Evolutionary conservation across 2,329 filamentous ascomycete species (phyloP), one percentile per base, ranked within the genome.

Genomic region (Phoma herbarum): DNA sequence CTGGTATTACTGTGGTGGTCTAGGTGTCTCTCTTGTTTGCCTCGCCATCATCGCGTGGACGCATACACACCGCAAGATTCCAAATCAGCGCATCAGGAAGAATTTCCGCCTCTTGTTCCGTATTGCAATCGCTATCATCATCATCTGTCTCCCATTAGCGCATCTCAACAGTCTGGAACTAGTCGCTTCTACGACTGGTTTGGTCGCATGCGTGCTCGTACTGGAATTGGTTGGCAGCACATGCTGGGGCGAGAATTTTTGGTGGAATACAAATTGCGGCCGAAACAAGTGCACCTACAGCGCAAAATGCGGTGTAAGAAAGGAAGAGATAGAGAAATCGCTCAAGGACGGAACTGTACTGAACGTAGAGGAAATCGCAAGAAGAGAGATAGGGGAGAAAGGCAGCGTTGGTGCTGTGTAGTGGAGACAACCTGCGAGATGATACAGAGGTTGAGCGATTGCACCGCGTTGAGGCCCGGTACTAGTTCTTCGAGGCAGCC

Each of bases 1-100:
- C 14, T 87, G 85, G 80, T 89, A 86, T 73, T 89, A 89, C 72
- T 89, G 86, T 71, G 81, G 79, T n/a, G 87, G 87, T 1, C 78
- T 88, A 2, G 85, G 83, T 23, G 75, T 86, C 14, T 80, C 85
- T 0, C 74, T 89, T 5, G 68, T 82, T 11, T 81, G 77, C 64
- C 88, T 87, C 82, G 75, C 77, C 28, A 62, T 84, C 51, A 87
- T 89, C 47, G 82, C 84, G 1, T 67, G 82, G 18, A 79, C 79
- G 12, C 86, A 89, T 67, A 76, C 82, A 35, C 86, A 88, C 75
- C 85, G 84, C 62, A 77, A 80, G 23, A 77, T 83, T 16, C 73
- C 80, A 2, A 79, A 78, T 6, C 78, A 82, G 26, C 83, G 85
- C 2, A 72, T 85, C 59, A 76, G 75, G 51, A 86, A 86, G 70